Evolutionary conservation across 306 rosid genomes (phyloP), one percentile per base, ranked within the genome.

Genomic region (Ammopiptanthus mongolicus): DNA sequence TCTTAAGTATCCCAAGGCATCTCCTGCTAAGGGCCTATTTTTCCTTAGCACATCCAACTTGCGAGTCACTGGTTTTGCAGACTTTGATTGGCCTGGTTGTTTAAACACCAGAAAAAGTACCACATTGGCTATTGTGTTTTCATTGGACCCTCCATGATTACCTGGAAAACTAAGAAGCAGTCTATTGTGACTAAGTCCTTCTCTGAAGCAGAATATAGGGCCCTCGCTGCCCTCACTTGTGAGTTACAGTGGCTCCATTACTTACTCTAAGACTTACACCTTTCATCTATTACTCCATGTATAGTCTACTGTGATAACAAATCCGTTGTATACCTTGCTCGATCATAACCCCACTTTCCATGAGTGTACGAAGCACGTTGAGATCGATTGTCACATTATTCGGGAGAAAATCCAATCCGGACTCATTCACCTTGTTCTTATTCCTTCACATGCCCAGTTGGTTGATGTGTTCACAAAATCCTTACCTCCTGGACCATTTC

Each of bases 141-240:
- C 0, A 0, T 39, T 8, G 46, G 46, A 0, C 0, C 13, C 9
- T 39, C 46, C 0, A 0, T 39, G 0, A 1, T 39, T 1, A 0
- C 13, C 2, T 39, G 13, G 46, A 39, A 39, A 9, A 0, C 46
- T 9, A 39, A 39, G 46, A 39, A 39, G 13, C 13, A 39, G 0
- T 0, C 2, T 0, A 39, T 13, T 0, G 13, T 39, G 1, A 1
- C 13, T 2, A 2, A 2, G 3, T 39, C 46, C 0, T 39, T 13
- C 2, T 1, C 46, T 9, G 13, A 39, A 1, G 46, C 13, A 1
- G 13, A 39, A 39, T 39, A 39, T 8, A 13, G 46, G 0, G 46
- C 46, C 3, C 13, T 39, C 1, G 46, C 13, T 1, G 2, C 3
- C 9, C 3, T 39, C 0, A 2, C 0, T 8, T 39, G 46, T 9